Base-by-base conservation (phyloP, 2,329 filamentous ascomycete genomes). In the Sodiomyces alkalinus region DNA sequence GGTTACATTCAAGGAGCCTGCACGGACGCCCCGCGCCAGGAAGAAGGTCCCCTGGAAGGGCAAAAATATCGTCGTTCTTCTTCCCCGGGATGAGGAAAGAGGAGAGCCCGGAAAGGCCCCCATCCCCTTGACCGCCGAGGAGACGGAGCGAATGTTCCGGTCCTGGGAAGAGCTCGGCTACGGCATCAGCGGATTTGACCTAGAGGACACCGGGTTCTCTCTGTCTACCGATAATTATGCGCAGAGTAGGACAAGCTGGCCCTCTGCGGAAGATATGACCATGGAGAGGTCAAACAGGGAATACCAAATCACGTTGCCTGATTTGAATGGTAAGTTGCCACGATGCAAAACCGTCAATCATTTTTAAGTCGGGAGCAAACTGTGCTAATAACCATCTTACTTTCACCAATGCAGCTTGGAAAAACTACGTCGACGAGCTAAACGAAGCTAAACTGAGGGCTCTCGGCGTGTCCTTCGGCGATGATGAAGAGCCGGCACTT, bases 391-490 rank as follows among this genome's bases (percentile, higher is more conserved):
- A 44, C 21, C 17, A 16, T 27, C 2, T 22, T 27, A n/a, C 32
- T 64, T 64, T n/a, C n/a, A n/a, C n/a, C n/a, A n/a, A n/a, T n/a
- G n/a, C n/a, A n/a, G n/a, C 66, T 1, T 74, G 68, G 68, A 78
- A 82, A 44, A 62, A 73, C 16, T 93, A 96, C 50, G 79, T 86
- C 33, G 69, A 79, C 30, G 76, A 79, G 39, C 60, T 96, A 19
- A 74, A 81, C 40, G 90, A 98, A 56, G 83, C 87, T 35, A 98
- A 94, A 55, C 63, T 98, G 29, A 75, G 85, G 35, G 86, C 87
- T 28, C 64, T 98, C 31, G 90, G 90, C 38, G 90, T 96, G 9
- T 85, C 74, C 12, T 65, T 81, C 35, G 80, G 74, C 19, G 74
- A 78, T 27, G 74, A 78, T 27, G 77, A 83, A 5, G 81, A 90